Evolutionary conservation across 768 basidiomycete genomes (phyloP).

Genomic region (Dentipellis sp.): DNA sequence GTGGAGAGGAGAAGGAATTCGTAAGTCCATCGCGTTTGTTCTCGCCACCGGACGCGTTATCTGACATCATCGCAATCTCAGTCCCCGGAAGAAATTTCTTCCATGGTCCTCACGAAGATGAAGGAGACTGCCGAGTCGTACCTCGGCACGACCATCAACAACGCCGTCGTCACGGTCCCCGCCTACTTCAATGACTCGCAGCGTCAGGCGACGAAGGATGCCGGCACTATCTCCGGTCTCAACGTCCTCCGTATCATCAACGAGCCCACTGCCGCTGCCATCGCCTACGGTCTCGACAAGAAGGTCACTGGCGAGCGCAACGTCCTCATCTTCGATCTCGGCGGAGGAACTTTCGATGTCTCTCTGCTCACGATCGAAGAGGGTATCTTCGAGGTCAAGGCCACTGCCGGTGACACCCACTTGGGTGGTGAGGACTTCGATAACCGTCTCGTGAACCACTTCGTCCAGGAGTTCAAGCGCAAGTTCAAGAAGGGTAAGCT

Average conservation of each 20-base stretch:
- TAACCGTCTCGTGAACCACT: constrained; percentile 95
- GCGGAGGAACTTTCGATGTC: constrained; percentile 97
- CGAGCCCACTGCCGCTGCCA: constrained; percentile 97
- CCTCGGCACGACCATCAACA: constrained; percentile 72
- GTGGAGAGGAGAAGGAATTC: constrained; percentile 90
- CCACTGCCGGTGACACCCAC: constrained; percentile 96
- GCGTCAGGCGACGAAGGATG: constrained; percentile 97
- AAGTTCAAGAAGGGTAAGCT: constrained; percentile 88
- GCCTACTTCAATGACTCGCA: constrained; percentile 99
- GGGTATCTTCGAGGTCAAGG: constrained; percentile 97
- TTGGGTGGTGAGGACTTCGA: constrained; percentile 98
- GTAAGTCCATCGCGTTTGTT: constrained; percentile 33
- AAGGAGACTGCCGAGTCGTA: constrained; percentile 98
- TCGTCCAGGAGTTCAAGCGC: constrained; percentile 93
- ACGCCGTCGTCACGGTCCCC: constrained; percentile 94
- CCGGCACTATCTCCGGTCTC: constrained; percentile 87
- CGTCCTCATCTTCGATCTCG: constrained; percentile 97
- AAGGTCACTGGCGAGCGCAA: constrained; percentile 86
- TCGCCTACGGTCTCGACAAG: constrained; percentile 97
- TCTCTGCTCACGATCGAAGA: constrained; percentile 94
- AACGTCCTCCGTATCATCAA: constrained; percentile 98
- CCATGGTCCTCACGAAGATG: constrained; percentile 97
- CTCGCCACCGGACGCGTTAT: background rate
- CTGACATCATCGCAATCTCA: constrained; percentile 25
- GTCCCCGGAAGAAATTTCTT: constrained; percentile 96